A percentile compares a stretch with the other conserved stretches of the same genome.
These are phyloP conservation scores for Phallus indusiatus DNA, from an alignment of 768 basidiomycete genomes.

Conservation along the genomic window DNA sequence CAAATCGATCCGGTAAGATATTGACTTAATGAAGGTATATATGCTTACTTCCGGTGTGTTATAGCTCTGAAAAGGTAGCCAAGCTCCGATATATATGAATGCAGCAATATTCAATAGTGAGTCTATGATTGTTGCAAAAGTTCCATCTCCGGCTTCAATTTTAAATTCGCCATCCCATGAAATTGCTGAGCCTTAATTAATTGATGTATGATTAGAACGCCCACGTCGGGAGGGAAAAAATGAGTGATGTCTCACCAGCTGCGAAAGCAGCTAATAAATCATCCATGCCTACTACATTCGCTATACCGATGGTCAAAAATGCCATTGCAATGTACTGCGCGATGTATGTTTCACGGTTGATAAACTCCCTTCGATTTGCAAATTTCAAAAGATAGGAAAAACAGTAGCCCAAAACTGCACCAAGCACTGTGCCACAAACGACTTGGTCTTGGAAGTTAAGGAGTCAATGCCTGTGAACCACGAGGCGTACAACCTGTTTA, in stretches of 20 bases:
- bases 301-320: slow-evolving; percentile 69
- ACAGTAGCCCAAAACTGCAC: slow-evolving; percentile 46
- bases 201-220: neutral
- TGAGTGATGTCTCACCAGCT: slow-evolving; percentile 39
- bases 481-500: neutral
- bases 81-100: slow-evolving; percentile 84
- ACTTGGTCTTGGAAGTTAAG: slow-evolving; percentile 54
- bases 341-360: slow-evolving; percentile 79
- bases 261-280: slow-evolving; percentile 88
- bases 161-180: slow-evolving; percentile 89
- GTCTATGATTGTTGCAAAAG: slow-evolving; percentile 87
- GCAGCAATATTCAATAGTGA: slow-evolving; percentile 73
- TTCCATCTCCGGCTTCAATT: slow-evolving; percentile 68
- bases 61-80: slow-evolving; percentile 43
- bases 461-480: neutral
- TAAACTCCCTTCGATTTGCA: slow-evolving; percentile 49
- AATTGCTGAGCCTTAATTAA: slow-evolving; percentile 63
- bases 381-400: slow-evolving; percentile 70
- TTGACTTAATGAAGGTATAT: slow-evolving; percentile 9
- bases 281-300: slow-evolving; percentile 73
- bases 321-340: slow-evolving; percentile 74
- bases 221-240: neutral
- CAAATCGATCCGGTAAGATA: slow-evolving; percentile 42
- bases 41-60: slow-evolving; percentile 17
- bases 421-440: slow-evolving; percentile 60